These are phyloP conservation scores for Penicillium cosmopolitanum DNA, from an alignment of 495 filamentous ascomycete genomes.

Conservation along the genomic window DNA sequence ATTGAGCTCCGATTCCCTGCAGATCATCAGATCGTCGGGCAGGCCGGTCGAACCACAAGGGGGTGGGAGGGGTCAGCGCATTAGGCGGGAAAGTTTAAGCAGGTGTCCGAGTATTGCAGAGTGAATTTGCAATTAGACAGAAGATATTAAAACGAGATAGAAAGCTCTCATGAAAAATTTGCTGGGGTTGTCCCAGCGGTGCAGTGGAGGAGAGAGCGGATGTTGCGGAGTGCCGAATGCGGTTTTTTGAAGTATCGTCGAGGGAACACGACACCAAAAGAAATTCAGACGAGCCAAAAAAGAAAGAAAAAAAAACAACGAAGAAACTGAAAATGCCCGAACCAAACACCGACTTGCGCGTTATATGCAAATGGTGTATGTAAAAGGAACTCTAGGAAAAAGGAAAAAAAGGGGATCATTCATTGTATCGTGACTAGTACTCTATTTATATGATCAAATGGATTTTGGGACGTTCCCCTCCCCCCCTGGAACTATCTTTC, in stretches of 20 bases:
- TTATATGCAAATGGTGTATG: neutral
- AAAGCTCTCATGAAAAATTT: neutral
- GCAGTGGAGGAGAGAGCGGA: conserved; percentile 23
- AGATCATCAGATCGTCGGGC: conserved; percentile 9
- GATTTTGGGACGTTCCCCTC: neutral
- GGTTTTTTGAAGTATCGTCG: conserved; percentile 16
- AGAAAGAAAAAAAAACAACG: conserved; percentile 14
- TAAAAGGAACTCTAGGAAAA: neutral
- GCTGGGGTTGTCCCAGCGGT: conserved; percentile 20
- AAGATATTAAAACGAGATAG: neutral
- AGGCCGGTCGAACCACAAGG: conserved; percentile 8
- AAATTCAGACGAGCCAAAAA: conserved; percentile 6
- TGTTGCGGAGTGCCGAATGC: conserved; percentile 33
- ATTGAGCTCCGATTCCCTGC: conserved; percentile 19
- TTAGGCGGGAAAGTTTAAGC: conserved; percentile 7
- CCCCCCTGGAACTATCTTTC: conserved; percentile 4
- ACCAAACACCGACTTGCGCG: neutral
- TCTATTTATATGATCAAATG: conserved; percentile 9
- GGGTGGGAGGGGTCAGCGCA: conserved; percentile 18
- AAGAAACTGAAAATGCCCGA: conserved; percentile 5
- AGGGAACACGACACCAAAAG: conserved; percentile 22
- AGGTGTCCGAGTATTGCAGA: neutral
- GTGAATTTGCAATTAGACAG: neutral
- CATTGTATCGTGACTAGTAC: conserved; percentile 8
- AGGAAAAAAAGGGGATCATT: conserved; percentile 3